phyloP scores from a whole-genome alignment of 768 basidiomycete genomes.

The Termitomyces bulborhizus region DNA sequence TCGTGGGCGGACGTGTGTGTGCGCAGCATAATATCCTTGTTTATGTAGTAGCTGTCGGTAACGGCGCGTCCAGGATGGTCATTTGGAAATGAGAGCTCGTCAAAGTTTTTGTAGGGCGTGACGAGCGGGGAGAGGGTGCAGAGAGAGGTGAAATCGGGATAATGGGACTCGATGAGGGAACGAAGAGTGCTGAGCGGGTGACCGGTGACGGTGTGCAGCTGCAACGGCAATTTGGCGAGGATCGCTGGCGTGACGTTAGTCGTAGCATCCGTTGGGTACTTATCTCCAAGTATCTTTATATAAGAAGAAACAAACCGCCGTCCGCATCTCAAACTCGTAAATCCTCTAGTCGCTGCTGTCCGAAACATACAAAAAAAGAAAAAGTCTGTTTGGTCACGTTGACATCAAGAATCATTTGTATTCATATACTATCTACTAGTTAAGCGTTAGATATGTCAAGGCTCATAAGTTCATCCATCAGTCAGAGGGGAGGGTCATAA shows the following conservation, averaged over 20 bases:
- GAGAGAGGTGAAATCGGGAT: constrained; percentile 63
- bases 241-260: constrained; percentile 89
- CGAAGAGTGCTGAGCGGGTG: constrained; percentile 90
- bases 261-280: constrained; percentile 69
- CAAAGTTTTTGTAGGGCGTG: constrained; percentile 88
- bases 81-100: constrained; percentile 87
- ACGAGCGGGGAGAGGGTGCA: constrained; percentile 85
- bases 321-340: constrained; percentile 2
- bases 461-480: constrained; percentile 23
- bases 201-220: constrained; percentile 65
- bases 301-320: constrained; percentile 13
- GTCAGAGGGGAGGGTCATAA: constrained; percentile 13
- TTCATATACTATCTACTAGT: constrained; percentile 24
- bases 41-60: constrained; percentile 96
- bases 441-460: constrained; percentile 20
- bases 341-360: constrained; percentile 2
- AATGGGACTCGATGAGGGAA: constrained; percentile 78
- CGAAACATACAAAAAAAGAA: background rate
- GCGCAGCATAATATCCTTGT: constrained; percentile 84
- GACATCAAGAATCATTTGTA: constrained; percentile 14
- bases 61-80: constrained; percentile 91
- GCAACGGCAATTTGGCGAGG: constrained; percentile 69
- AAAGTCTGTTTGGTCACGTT: constrained; percentile 10
- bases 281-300: constrained; percentile 52
- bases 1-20: constrained; percentile 99